Evolutionary conservation across 2,329 filamentous ascomycete species (phyloP), one percentile per base, ranked within the genome.

Genomic region (Ceratocystis alfenasii): DNA sequence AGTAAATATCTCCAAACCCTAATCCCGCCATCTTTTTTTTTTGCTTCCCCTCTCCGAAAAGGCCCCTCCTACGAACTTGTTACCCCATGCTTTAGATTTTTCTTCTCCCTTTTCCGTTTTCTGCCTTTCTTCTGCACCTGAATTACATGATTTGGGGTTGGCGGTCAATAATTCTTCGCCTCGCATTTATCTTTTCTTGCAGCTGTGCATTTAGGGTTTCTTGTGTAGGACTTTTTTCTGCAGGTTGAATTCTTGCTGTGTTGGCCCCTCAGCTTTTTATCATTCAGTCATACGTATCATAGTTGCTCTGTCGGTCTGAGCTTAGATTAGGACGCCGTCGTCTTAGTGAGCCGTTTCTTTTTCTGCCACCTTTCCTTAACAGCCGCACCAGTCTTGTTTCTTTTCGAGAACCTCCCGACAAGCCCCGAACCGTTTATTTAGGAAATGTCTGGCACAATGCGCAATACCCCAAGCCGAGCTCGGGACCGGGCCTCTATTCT

Each of bases 401-500:
- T 44, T 57, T 25, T n/a, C 41, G 64, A 65, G 3, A 28, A 48
- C 28, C 44, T 17, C 41, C 8, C 30, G 28, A 62, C 36, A 48
- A 50, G 4, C 44, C 4, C 41, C 30, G 8, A 36, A 41, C 46
- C 8, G 25, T 22, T 12, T n/a, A n/a, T n/a, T 20, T 10, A 30
- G 28, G 12, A 33, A 50, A 64, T 83, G 81, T 83, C 81, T 68
- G 81, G 80, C 73, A 89, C 87, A 67, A 80, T 87, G 76, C 82
- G 87, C 78, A 85, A 86, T 71, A 89, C 87, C 69, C 87, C 87
- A 71, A 87, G 74, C 74, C 81, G 83, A 69, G 78, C 76, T 70
- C 78, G 87, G 76, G 76, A 77, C 70, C 81, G 86, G 71, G 83
- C 81, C 70, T 77, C 76, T 70, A 77, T 83, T 68, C 82, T 66